Evolutionary conservation across 2,329 filamentous ascomycete species (phyloP).

Genomic region (Apiospora rasikravindrae): DNA sequence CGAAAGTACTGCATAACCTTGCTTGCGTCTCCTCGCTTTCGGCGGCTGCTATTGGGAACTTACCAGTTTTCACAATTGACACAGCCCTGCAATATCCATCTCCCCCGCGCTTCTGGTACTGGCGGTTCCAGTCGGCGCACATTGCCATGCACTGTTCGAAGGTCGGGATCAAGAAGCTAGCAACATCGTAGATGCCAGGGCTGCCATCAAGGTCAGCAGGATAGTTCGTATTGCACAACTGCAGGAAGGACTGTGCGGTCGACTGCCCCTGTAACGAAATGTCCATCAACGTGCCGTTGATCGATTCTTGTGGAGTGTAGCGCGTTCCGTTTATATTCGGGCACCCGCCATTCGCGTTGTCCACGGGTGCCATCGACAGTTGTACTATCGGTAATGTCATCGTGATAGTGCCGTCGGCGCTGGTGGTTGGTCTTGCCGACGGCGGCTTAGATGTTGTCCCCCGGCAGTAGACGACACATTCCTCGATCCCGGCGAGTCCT

Average conservation of each 20-base stretch:
- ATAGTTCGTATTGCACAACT: neutral
- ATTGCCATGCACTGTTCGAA: conserved; percentile 35
- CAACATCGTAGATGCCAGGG: conserved; percentile 25
- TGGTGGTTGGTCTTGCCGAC: neutral
- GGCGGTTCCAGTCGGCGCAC: conserved; percentile 34
- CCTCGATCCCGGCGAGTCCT: too few species aligned
- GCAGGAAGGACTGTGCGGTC: neutral
- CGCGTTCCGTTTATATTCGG: neutral
- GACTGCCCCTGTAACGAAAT: neutral
- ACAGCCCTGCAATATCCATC: neutral
- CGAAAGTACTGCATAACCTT: too few species aligned
- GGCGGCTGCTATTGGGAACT: neutral
- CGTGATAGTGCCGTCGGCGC: neutral
- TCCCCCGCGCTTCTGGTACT: neutral
- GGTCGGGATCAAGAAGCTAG: conserved; percentile 32
- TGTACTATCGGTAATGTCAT: neutral
- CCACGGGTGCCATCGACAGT: too few species aligned
- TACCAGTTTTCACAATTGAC: neutral
- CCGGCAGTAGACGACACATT: too few species aligned
- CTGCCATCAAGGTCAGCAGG: neutral
- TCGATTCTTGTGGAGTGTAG: neutral
- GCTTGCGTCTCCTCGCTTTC: too few species aligned
- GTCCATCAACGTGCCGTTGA: neutral
- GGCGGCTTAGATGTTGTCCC: neutral
- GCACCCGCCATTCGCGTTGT: neutral